phyloP scores from a whole-genome alignment of 495 filamentous ascomycete genomes.

The Xylaria castorea region DNA sequence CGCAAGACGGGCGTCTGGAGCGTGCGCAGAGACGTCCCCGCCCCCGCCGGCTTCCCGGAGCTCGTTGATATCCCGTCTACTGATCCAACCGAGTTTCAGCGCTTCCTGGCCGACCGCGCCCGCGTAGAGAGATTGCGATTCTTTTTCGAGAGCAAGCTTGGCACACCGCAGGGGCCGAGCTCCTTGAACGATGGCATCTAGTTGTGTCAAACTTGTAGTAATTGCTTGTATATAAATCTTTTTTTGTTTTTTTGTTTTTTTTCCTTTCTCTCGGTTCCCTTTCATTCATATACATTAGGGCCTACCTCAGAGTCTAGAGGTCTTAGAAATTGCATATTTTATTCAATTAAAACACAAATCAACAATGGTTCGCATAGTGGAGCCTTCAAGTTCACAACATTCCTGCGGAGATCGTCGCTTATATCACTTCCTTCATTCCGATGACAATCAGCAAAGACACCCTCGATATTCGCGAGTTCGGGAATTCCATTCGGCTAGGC shows the following conservation, averaged over 20 bases:
- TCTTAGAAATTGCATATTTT: neutral
- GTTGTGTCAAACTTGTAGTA: neutral
- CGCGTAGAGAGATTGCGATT: constrained; percentile 39
- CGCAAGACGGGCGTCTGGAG: constrained; percentile 11
- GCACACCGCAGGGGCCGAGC: constrained; percentile 39
- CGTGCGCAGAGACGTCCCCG: constrained; percentile 14
- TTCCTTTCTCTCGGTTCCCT: neutral
- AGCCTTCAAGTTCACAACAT: no score
- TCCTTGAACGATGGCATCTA: constrained; percentile 40
- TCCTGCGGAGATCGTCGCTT: no score
- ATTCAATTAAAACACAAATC: neutral
- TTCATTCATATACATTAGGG: no score
- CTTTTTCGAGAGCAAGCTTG: constrained; percentile 41
- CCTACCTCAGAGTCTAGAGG: no score
- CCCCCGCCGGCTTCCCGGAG: constrained; percentile 1
- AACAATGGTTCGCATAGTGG: no score
- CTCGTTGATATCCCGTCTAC: constrained; percentile 34
- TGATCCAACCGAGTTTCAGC: constrained; percentile 39
- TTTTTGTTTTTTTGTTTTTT: neutral
- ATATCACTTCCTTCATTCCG: no score
- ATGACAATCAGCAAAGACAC: no score
- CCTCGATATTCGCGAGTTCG: no score
- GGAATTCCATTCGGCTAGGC: no score
- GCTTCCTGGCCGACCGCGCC: constrained; percentile 40
- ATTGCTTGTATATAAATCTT: constrained; percentile 6